Conservation (phyloP, 768 basidiomycete species). For the Collybiopsis luxurians region DNA sequence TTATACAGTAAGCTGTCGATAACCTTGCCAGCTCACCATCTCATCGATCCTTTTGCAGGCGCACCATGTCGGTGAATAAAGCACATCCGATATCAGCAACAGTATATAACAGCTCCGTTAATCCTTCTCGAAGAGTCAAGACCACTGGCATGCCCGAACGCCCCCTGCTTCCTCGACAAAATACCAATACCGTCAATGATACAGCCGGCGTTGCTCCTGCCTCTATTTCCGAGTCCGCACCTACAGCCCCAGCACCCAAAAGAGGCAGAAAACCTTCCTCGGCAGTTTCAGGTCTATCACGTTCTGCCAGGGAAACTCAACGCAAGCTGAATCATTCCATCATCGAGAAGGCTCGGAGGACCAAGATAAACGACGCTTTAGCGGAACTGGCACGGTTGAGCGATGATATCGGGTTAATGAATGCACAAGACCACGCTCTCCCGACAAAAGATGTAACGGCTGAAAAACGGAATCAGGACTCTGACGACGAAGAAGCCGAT, state of each 20-base stretch:
- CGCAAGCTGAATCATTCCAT: conserved; percentile 92
- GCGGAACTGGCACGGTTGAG: conserved; percentile 34
- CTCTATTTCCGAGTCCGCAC: not conserved
- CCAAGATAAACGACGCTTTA: conserved; percentile 94
- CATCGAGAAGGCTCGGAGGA: conserved; percentile 90
- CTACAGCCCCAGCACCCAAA: conserved; percentile 26
- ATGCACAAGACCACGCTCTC: conserved; percentile 56
- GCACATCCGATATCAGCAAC: not conserved
- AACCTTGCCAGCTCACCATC: not conserved
- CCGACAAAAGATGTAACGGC: not conserved
- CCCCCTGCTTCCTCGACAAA: not conserved
- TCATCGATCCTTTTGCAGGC: not conserved
- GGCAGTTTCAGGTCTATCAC: conserved; percentile 40
- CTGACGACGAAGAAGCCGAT: not conserved
- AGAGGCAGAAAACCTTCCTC: conserved; percentile 75
- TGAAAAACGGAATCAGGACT: not conserved
- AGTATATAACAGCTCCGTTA: not conserved
- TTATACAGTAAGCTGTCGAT: too few species aligned
- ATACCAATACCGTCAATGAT: not conserved
- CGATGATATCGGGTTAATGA: conserved; percentile 57
- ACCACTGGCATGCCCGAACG: not conserved
- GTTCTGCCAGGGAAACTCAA: conserved; percentile 78
- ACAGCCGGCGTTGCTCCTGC: not conserved
- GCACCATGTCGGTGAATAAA: not conserved
- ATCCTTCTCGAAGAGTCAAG: not conserved